Percentiles rank a stretch among this genome's conserved stretches.
These are phyloP conservation scores for Boletellus sp. DNA, from an alignment of 768 basidiomycete genomes.

Conservation along the genomic window DNA sequence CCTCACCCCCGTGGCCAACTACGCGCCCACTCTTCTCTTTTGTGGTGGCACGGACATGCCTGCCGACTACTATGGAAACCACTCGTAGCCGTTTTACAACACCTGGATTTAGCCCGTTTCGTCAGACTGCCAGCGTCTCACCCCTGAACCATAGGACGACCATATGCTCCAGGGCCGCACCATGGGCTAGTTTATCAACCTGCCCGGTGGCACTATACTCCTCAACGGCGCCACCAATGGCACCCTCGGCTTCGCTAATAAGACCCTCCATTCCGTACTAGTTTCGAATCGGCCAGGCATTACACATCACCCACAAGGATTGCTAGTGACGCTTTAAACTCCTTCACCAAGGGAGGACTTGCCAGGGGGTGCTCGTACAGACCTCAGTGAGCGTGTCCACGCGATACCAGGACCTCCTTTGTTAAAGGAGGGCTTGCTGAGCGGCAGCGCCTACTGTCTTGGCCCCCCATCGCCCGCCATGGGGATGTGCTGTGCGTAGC, in stretches of 20 bases:
- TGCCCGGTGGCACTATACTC: no score
- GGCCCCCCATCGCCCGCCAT: neutral
- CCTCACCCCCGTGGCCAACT: constrained; percentile 82
- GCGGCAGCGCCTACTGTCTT: constrained; percentile 3
- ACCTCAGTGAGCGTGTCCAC: constrained; percentile 2
- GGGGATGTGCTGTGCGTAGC: neutral
- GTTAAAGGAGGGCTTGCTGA: constrained; percentile 3
- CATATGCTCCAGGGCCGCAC: no score
- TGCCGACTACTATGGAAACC: constrained; percentile 74
- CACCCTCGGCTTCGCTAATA: constrained; percentile 79
- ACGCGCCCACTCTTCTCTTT: no score
- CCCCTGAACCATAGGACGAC: no score
- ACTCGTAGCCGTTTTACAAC: constrained; percentile 63
- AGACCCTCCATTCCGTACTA: constrained; percentile 39
- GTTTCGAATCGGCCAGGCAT: neutral
- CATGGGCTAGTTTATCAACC: no score
- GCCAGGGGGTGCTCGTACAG: neutral
- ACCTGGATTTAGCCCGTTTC: constrained; percentile 72
- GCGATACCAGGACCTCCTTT: constrained; percentile 5
- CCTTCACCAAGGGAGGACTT: constrained; percentile 3
- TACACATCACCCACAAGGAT: neutral
- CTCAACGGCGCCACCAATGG: constrained; percentile 86
- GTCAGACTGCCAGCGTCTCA: no score
- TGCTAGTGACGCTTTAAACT: neutral
- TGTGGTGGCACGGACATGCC: no score